Percentiles rank a stretch among this genome's conserved stretches.
Conservation (phyloP, 2,329 filamentous ascomycete species). For the Stenocarpella maydis region DNA sequence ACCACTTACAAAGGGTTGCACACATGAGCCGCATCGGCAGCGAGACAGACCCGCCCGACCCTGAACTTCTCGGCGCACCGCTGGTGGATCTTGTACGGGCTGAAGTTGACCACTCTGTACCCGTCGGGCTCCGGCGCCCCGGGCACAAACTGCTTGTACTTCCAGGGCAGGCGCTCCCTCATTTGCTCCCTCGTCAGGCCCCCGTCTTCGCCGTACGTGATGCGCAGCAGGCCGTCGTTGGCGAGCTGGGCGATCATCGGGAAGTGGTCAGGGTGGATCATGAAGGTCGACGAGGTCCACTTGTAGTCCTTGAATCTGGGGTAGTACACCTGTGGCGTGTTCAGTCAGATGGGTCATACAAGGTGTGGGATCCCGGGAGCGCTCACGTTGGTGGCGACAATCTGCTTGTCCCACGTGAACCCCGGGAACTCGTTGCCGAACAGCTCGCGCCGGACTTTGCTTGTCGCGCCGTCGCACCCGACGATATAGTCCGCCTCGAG, state of each 20-base stretch:
- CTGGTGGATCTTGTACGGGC: constrained; percentile 60
- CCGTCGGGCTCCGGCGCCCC: constrained; percentile 57
- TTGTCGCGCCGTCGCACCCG: constrained; percentile 55
- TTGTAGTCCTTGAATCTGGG: constrained; percentile 55
- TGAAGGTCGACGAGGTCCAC: constrained; percentile 57
- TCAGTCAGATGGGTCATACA: not conserved
- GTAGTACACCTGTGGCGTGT: constrained; percentile 45
- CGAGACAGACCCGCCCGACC: constrained; percentile 56
- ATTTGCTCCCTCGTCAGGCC: constrained; percentile 53
- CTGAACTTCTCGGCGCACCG: constrained; percentile 56
- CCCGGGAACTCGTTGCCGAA: constrained; percentile 54
- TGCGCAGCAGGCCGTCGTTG: constrained; percentile 58
- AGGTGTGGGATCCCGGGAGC: accelerated
- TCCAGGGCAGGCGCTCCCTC: constrained; percentile 51
- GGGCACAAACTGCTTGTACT: constrained; percentile 57
- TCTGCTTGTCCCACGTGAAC: constrained; percentile 58
- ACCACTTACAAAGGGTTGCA: constrained; percentile 57
- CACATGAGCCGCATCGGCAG: constrained; percentile 61
- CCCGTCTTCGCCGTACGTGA: constrained; percentile 59
- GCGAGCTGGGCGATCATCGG: constrained; percentile 58
- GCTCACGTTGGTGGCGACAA: constrained; percentile 59
- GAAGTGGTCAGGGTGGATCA: constrained; percentile 61
- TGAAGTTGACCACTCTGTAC: constrained; percentile 57
- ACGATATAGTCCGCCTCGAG: constrained; percentile 53
- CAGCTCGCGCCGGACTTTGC: constrained; percentile 49